These are phyloP conservation scores for Lactifluus subvellereus DNA, from an alignment of 768 basidiomycete genomes.

Conservation along the genomic window DNA sequence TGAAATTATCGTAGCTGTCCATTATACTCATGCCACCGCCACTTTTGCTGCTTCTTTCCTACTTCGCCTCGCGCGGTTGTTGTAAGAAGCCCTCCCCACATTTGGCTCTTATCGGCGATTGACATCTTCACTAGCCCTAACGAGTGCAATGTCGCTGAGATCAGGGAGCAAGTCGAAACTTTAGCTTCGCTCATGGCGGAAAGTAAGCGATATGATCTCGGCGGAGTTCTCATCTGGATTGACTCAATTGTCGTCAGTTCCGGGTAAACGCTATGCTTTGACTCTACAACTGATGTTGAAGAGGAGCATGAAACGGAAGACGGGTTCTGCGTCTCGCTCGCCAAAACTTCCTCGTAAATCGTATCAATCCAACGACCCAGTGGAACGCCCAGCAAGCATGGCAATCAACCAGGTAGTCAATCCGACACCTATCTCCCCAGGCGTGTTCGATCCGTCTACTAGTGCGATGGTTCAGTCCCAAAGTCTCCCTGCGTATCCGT, in stretches of 20 bases:
- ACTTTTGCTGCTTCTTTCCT: conserved; percentile 91
- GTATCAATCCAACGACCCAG: conserved; percentile 32
- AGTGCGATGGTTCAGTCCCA: conserved; percentile 6
- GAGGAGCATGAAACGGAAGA: conserved; percentile 56
- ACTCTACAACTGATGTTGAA: conserved; percentile 89
- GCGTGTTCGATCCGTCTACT: conserved; percentile 13
- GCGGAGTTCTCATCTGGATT: conserved; percentile 10
- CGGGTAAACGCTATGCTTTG: conserved; percentile 87
- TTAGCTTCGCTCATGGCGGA: conserved; percentile 70
- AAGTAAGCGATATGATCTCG: conserved; percentile 43
- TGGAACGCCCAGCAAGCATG: conserved; percentile 25
- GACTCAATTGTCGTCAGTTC: conserved; percentile 45
- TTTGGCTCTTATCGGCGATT: not conserved
- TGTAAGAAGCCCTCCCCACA: conserved; percentile 51
- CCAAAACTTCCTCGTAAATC: conserved; percentile 51
- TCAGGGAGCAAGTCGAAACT: conserved; percentile 71
- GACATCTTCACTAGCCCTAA: conserved; percentile 51
- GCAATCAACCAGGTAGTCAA: conserved; percentile 24
- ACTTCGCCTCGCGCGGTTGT: conserved; percentile 77
- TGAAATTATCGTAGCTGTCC: conserved; percentile 52
- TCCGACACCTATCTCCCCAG: conserved; percentile 22
- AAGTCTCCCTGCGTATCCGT: conserved; percentile 25
- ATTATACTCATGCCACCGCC: conserved; percentile 87
- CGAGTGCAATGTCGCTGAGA: conserved; percentile 71
- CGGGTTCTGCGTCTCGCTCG: conserved; percentile 52